phyloP scores from a whole-genome alignment of 306 rosid genomes.

The Vigna nakashimae region DNA sequence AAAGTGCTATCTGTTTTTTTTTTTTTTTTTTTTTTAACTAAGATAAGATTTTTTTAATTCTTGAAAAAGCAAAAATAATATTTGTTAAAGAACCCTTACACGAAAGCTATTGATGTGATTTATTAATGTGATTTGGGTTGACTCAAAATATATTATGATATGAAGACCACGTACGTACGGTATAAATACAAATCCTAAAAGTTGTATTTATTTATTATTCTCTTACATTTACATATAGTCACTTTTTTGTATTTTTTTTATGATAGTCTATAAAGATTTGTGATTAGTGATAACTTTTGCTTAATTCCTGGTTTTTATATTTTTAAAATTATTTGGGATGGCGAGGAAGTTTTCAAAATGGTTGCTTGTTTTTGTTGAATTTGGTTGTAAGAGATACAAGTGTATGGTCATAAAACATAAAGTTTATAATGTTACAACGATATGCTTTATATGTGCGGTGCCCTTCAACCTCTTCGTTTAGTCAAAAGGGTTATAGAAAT shows the following conservation, averaged over 20 bases:
- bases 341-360: not conserved
- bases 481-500: not conserved
- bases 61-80: no score
- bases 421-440: not conserved
- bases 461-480: not conserved
- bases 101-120: not conserved
- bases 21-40: no score
- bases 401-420: constrained; percentile 6
- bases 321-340: not conserved
- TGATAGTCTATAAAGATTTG: not conserved
- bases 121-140: not conserved
- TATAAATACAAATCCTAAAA: no score
- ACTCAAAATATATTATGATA: no score
- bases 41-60: no score
- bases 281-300: not conserved
- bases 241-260: not conserved
- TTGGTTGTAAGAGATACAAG: not conserved
- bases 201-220: no score
- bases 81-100: not conserved
- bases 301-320: not conserved
- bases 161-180: no score
- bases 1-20: no score
- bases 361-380: no score
- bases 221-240: not conserved
- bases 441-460: not conserved